phyloP scores from a whole-genome alignment of 495 filamentous ascomycete genomes.

The Penicillium bialowiezense region DNA sequence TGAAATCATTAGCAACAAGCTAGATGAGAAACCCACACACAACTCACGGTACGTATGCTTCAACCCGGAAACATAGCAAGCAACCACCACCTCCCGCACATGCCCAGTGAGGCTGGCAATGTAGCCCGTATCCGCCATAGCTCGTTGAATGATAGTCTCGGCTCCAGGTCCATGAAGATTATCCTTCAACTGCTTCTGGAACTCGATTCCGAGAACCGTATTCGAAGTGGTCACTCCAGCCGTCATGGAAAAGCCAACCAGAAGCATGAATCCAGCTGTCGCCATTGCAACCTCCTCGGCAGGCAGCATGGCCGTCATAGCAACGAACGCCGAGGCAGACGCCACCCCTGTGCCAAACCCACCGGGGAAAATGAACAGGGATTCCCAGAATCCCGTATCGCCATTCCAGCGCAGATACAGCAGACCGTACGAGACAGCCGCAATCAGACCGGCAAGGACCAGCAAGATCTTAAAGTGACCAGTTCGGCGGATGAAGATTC shows the following conservation, averaged over 20 bases:
- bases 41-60: conserved; percentile 37
- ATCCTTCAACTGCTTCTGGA: conserved; percentile 26
- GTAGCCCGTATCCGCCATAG: conserved; percentile 36
- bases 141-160: conserved; percentile 30
- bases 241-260: conserved; percentile 49
- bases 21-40: background rate
- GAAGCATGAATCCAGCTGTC: conserved; percentile 51
- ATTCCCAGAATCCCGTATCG: conserved; percentile 56
- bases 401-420: conserved; percentile 62
- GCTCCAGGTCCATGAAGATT: conserved; percentile 29
- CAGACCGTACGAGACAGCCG: conserved; percentile 51
- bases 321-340: conserved; percentile 52
- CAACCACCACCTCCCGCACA: conserved; percentile 33
- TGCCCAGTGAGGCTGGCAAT: conserved; percentile 29
- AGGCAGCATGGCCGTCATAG: conserved; percentile 52
- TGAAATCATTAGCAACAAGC: background rate
- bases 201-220: conserved; percentile 35
- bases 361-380: conserved; percentile 60
- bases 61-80: conserved; percentile 33
- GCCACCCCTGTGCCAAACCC: conserved; percentile 56
- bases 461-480: conserved; percentile 58
- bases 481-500: conserved; percentile 54
- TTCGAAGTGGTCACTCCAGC: conserved; percentile 51
- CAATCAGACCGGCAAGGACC: conserved; percentile 47
- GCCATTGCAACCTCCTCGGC: conserved; percentile 53